Conservation (phyloP, 108 stramenopile species). For the Nitzschia putrida region DNA sequence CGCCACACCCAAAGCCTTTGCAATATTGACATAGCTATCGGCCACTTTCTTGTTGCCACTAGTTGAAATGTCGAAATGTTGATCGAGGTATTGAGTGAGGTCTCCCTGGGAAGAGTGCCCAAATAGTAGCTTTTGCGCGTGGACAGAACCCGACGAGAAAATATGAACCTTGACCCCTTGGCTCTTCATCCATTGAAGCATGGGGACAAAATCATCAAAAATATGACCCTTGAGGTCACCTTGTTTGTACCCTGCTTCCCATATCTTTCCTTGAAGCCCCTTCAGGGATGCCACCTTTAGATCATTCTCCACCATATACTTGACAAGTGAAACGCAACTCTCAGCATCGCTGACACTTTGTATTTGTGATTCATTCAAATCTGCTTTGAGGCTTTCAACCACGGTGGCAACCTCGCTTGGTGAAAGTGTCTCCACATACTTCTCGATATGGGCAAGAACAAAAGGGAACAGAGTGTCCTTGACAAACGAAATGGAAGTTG, state of each 20-base stretch:
- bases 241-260: conserved; percentile 71
- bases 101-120: conserved; percentile 75
- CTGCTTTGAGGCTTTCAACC: conserved; percentile 31
- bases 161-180: conserved; percentile 71
- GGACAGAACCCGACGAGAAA: conserved; percentile 84
- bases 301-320: conserved; percentile 68
- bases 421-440: conserved; percentile 24
- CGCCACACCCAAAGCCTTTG: conserved; percentile 56
- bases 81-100: conserved; percentile 57
- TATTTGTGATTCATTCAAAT: conserved; percentile 11
- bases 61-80: conserved; percentile 89
- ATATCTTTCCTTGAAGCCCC: conserved; percentile 86
- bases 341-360: not conserved
- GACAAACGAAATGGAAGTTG: conserved; percentile 92
- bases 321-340: conserved; percentile 46
- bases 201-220: conserved; percentile 77
- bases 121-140: conserved; percentile 89
- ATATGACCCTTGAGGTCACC: conserved; percentile 83
- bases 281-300: conserved; percentile 81
- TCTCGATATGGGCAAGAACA: conserved; percentile 53
- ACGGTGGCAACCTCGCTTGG: conserved; percentile 15
- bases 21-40: conserved; percentile 74
- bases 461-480: conserved; percentile 86
- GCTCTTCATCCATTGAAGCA: conserved; percentile 66
- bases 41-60: conserved; percentile 76